phyloP scores from a whole-genome alignment of 345 rosid genomes.

The Cardiospermum halicacabum region DNA sequence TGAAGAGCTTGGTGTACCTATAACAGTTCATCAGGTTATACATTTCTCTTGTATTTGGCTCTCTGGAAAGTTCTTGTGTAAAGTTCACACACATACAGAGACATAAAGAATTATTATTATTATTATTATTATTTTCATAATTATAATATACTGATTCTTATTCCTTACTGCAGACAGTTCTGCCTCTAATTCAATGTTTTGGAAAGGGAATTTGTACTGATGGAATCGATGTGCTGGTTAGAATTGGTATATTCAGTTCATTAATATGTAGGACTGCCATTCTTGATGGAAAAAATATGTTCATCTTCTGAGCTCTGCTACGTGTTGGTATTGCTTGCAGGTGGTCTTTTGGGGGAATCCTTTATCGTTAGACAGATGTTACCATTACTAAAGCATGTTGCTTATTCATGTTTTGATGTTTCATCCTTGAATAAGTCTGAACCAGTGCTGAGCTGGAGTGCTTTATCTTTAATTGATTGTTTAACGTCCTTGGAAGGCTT shows the following conservation, averaged over 20 bases:
- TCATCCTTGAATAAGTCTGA: slow-evolving; percentile 67
- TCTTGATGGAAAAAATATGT: slow-evolving; percentile 20
- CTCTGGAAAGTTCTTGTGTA: slow-evolving; percentile 6
- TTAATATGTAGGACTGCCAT: slow-evolving; percentile 24
- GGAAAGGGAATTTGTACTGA: slow-evolving; percentile 88
- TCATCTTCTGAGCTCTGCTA: slow-evolving; percentile 18
- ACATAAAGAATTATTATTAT: too few relatives aligned
- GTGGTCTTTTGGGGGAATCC: slow-evolving; percentile 71
- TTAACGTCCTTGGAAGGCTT: slow-evolving; percentile 74
- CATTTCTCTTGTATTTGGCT: slow-evolving; percentile 11
- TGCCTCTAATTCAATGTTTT: slow-evolving; percentile 85
- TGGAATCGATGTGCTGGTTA: slow-evolving; percentile 85
- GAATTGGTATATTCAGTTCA: slow-evolving; percentile 72
- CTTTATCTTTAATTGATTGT: slow-evolving; percentile 73
- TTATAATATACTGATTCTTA: slow-evolving; percentile 19
- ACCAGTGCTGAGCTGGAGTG: slow-evolving; percentile 85
- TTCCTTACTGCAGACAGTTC: slow-evolving; percentile 56
- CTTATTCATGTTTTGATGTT: slow-evolving; percentile 54
- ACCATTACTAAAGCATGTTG: slow-evolving; percentile 78
- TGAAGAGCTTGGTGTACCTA: slow-evolving; percentile 90
- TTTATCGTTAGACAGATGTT: slow-evolving; percentile 78
- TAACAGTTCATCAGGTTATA: slow-evolving; percentile 82
- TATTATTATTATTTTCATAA: slow-evolving; percentile 18
- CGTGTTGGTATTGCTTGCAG: slow-evolving; percentile 47
- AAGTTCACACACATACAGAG: background rate